These are phyloP conservation scores for Ascosphaera acerosa DNA, from an alignment of 2,329 filamentous ascomycete genomes.

Conservation along the genomic window DNA sequence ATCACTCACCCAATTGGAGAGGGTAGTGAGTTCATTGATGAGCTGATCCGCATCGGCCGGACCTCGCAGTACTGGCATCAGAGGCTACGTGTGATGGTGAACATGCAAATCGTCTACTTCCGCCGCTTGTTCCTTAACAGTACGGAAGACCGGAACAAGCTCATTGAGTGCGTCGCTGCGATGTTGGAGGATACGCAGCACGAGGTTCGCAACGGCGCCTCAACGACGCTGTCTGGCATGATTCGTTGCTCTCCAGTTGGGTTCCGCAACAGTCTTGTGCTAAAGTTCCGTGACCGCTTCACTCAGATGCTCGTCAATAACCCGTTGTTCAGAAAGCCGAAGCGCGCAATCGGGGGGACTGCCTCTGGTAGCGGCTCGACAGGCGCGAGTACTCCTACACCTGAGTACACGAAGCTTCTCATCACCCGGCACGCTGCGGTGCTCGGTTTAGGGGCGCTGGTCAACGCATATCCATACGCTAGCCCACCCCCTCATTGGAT, in stretches of 20 bases:
- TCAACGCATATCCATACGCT: conserved; percentile 89
- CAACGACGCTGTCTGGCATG: conserved; percentile 85
- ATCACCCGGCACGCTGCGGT: conserved; percentile 74
- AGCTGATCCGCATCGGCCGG: conserved; percentile 68
- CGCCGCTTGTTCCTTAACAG: conserved; percentile 74
- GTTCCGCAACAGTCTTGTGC: conserved; percentile 55
- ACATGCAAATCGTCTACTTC: conserved; percentile 98
- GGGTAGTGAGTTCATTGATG: conserved; percentile 58
- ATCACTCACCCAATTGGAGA: conserved; percentile 76
- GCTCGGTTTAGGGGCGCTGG: conserved; percentile 64
- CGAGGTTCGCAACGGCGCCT: conserved; percentile 82
- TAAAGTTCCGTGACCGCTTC: conserved; percentile 53
- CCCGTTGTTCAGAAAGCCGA: conserved; percentile 51
- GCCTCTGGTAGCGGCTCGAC: conserved; percentile 17
- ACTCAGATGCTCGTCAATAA: conserved; percentile 53
- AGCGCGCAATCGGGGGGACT: conserved; percentile 7
- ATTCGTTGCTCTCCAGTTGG: conserved; percentile 73
- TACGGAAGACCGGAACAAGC: conserved; percentile 43
- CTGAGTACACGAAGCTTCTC: conserved; percentile 43
- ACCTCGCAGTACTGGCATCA: conserved; percentile 82
- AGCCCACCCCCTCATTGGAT: conserved; percentile 85
- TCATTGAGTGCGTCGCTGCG: conserved; percentile 80
- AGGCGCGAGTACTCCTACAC: conserved; percentile 23
- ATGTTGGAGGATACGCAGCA: conserved; percentile 86
- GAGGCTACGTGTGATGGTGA: conserved; percentile 76